These are phyloP conservation scores for Acanthamoeba triangularis DNA, from an alignment of 208 protist genomes.

Conservation along the genomic window DNA sequence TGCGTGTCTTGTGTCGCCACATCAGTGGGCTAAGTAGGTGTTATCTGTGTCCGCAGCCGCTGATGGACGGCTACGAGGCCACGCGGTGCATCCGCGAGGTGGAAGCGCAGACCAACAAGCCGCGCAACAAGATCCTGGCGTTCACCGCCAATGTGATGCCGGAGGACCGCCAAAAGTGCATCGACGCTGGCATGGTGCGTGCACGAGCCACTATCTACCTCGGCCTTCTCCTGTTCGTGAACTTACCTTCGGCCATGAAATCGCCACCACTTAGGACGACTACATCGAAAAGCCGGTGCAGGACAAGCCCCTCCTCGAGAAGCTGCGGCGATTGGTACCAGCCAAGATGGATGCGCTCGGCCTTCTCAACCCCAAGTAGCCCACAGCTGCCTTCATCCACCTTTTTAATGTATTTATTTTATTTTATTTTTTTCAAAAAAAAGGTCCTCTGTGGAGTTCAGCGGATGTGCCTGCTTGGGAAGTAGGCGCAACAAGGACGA, in stretches of 20 bases:
- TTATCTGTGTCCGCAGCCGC: background rate
- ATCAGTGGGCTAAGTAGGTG: background rate
- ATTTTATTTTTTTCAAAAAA: too few species aligned
- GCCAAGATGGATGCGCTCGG: constrained; percentile 23
- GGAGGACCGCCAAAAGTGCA: constrained; percentile 62
- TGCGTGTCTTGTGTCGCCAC: background rate
- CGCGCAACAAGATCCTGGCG: constrained; percentile 42
- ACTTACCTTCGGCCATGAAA: background rate
- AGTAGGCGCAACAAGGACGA: too few species aligned
- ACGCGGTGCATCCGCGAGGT: constrained; percentile 36
- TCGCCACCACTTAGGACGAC: constrained; percentile 14
- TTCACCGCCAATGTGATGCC: constrained; percentile 51
- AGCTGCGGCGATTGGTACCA: constrained; percentile 10
- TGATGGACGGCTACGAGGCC: constrained; percentile 69
- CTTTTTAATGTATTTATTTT: background rate
- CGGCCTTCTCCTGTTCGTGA: background rate
- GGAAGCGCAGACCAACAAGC: constrained; percentile 48
- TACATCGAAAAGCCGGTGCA: constrained; percentile 53
- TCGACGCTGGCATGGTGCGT: constrained; percentile 39
- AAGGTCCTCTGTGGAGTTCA: too few species aligned
- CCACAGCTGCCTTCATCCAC: too few species aligned
- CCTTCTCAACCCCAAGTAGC: background rate
- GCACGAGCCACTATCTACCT: background rate
- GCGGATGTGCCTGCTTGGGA: too few species aligned
- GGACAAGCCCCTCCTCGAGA: constrained; percentile 43